These are phyloP conservation scores for Hericium erinaceus DNA, from an alignment of 768 basidiomycete genomes.

Conservation along the genomic window DNA sequence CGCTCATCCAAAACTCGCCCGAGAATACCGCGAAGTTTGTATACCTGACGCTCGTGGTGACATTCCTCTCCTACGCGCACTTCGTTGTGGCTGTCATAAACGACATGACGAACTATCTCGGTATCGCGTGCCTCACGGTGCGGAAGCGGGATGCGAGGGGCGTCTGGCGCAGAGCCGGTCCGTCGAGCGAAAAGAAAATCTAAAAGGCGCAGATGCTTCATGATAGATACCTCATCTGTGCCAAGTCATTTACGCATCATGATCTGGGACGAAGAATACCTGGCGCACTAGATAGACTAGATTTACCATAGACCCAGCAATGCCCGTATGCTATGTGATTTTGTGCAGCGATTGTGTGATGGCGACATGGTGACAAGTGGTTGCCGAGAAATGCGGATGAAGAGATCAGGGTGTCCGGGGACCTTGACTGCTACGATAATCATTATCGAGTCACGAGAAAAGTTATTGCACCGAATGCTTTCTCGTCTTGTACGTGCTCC, in stretches of 20 bases:
- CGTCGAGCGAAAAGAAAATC: constrained; percentile 12
- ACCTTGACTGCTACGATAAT: background rate
- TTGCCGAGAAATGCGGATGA: too few species aligned
- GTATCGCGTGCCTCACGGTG: constrained; percentile 93
- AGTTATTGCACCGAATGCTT: background rate
- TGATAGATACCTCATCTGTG: background rate
- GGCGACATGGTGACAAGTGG: background rate
- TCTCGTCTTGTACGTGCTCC: background rate
- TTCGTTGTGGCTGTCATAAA: constrained; percentile 78
- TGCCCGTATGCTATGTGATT: too few species aligned
- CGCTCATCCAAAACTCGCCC: constrained; percentile 66
- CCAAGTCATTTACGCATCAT: too few species aligned
- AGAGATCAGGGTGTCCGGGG: background rate
- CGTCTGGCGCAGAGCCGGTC: constrained; percentile 38
- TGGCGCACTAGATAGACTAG: too few species aligned
- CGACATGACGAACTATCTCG: constrained; percentile 85
- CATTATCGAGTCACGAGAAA: constrained; percentile 10
- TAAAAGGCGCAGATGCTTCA: background rate
- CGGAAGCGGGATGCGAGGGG: constrained; percentile 71
- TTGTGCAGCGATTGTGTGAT: background rate
- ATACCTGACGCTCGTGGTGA: constrained; percentile 56
- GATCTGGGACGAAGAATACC: too few species aligned
- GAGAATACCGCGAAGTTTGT: constrained; percentile 62
- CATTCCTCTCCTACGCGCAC: constrained; percentile 60
- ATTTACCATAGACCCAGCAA: too few species aligned